Evolutionary conservation across 2,329 filamentous ascomycete species (phyloP).

Genomic region (Ilyonectria robusta): DNA sequence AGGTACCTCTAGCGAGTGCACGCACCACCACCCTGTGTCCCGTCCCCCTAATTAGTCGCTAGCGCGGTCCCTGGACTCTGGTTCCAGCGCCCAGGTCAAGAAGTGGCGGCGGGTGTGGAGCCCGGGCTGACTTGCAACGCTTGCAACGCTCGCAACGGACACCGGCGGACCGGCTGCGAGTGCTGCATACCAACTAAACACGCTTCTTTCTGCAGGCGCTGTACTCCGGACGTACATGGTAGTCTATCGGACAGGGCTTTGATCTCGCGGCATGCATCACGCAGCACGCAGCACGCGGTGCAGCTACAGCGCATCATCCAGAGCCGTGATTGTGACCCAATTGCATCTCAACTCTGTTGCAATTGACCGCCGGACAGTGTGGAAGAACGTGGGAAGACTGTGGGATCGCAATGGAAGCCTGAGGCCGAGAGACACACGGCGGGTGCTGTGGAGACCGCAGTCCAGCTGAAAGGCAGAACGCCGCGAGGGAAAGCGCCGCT

Average conservation of each 20-base stretch:
- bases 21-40: background rate
- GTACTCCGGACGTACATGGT: background rate
- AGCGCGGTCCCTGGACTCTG: background rate
- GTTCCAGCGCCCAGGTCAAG: background rate
- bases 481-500: background rate
- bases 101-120: background rate
- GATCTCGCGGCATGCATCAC: background rate
- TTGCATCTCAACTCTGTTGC: background rate
- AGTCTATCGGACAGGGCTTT: background rate
- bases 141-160: background rate
- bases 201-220: background rate
- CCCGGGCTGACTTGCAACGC: background rate
- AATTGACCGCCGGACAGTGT: background rate
- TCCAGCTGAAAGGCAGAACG: background rate
- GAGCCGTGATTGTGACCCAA: background rate
- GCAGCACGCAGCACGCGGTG: background rate
- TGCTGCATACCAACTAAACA: slow-evolving; percentile 4
- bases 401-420: background rate
- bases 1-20: slow-evolving; percentile 11
- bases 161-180: background rate
- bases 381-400: background rate
- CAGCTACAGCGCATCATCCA: background rate
- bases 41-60: background rate
- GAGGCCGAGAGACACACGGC: background rate
- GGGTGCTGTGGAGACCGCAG: background rate